phyloP scores from a whole-genome alignment of 2,329 filamentous ascomycete genomes.

The Coniochaeta sp. region DNA sequence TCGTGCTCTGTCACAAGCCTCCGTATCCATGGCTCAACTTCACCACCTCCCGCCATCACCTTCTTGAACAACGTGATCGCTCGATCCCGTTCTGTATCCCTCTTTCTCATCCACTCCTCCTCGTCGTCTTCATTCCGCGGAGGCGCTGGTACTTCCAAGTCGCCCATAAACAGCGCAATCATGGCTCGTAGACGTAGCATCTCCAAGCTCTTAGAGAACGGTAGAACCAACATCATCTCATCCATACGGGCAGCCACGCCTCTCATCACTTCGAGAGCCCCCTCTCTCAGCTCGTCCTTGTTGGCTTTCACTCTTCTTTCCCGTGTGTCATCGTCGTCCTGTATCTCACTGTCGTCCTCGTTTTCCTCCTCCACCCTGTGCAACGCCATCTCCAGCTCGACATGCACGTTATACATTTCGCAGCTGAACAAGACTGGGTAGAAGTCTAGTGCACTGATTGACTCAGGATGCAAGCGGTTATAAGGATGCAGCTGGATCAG shows the following conservation, averaged over 20 bases:
- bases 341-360: slow-evolving; percentile 10
- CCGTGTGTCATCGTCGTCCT: slow-evolving; percentile 14
- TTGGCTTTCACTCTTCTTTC: slow-evolving; percentile 14
- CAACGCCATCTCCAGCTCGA: slow-evolving; percentile 43
- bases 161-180: slow-evolving; percentile 66
- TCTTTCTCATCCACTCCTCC: slow-evolving; percentile 27
- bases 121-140: slow-evolving; percentile 17
- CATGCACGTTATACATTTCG: slow-evolving; percentile 69
- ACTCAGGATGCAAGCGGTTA: slow-evolving; percentile 49
- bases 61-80: slow-evolving; percentile 21
- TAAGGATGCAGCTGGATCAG: slow-evolving; percentile 73
- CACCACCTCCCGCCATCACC: slow-evolving; percentile 18
- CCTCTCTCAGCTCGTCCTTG: slow-evolving; percentile 33
- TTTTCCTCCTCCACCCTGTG: slow-evolving; percentile 22
- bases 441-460: slow-evolving; percentile 64
- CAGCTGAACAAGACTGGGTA: slow-evolving; percentile 74
- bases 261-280: slow-evolving; percentile 51
- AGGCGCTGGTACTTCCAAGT: slow-evolving; percentile 47
- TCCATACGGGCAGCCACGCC: slow-evolving; percentile 65
- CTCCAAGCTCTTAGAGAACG: slow-evolving; percentile 60
- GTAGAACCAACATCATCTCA: slow-evolving; percentile 57
- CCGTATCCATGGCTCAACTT: slow-evolving; percentile 14
- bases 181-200: slow-evolving; percentile 67
- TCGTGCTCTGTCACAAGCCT: slow-evolving; percentile 11
- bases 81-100: slow-evolving; percentile 17